These are phyloP conservation scores for Ganoderma meredithae DNA, from an alignment of 1,284 basidiomycete species.

Conservation along the genomic window DNA sequence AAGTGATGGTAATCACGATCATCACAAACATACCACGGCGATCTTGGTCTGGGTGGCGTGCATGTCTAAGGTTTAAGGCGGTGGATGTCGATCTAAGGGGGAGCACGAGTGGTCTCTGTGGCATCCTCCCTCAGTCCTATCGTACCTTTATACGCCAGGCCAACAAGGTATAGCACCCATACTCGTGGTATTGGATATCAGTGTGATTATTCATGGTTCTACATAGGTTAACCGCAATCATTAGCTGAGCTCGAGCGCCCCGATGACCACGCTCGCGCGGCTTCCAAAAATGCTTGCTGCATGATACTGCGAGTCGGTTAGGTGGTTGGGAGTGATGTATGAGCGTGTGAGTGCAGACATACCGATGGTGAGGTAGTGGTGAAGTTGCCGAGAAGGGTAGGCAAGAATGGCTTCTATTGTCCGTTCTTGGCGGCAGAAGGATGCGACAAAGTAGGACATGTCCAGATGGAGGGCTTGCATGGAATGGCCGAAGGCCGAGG, in stretches of 20 bases:
- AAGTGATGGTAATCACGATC: background rate
- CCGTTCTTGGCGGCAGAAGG: background rate
- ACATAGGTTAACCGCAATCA: background rate
- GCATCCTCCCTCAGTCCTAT: background rate
- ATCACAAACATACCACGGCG: background rate
- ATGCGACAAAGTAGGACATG: background rate
- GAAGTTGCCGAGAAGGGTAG: background rate
- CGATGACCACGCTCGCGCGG: background rate
- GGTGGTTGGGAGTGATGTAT: background rate
- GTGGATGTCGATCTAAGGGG: background rate
- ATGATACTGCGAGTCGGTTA: slow-evolving; percentile 3
- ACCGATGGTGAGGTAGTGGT: background rate
- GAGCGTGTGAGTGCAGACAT: background rate
- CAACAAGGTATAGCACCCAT: background rate
- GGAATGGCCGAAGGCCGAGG: background rate
- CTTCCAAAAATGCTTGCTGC: background rate
- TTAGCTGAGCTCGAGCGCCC: background rate
- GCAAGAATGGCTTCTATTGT: background rate
- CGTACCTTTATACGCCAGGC: background rate
- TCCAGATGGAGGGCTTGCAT: background rate
- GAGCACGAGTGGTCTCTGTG: background rate
- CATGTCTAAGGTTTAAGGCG: background rate
- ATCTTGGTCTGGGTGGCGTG: slow-evolving; percentile 6
- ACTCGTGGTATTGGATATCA: background rate
- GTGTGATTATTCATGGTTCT: background rate